These are phyloP conservation scores for Blastocystis sp. DNA, from an alignment of 352 stramenopile species.

Conservation along the genomic window DNA sequence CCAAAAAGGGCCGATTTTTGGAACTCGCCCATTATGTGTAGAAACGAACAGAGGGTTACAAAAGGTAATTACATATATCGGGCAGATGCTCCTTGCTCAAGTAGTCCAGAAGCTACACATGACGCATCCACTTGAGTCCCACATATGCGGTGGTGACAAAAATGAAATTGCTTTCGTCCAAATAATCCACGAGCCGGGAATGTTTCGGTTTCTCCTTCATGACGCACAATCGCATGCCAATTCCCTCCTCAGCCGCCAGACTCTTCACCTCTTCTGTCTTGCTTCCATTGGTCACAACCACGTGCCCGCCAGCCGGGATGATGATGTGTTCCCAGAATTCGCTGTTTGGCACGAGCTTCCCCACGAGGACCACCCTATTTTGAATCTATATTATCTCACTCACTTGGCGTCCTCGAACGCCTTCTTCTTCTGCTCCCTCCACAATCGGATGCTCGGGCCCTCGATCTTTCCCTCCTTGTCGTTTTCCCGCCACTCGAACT, in stretches of 20 bases:
- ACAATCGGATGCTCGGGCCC: constrained; percentile 2
- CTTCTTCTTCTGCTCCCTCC: neutral
- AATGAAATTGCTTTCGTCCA: neutral
- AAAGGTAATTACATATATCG: constrained; percentile 15
- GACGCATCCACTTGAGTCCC: neutral
- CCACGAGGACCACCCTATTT: constrained; percentile 45
- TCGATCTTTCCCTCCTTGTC: constrained; percentile 38
- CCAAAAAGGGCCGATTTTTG: neutral
- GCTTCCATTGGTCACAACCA: constrained; percentile 2
- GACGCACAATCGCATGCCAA: constrained; percentile 6
- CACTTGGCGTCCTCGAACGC: constrained; percentile 30
- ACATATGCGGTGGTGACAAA: constrained; percentile 39
- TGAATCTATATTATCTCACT: neutral
- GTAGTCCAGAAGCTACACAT: constrained; percentile 42
- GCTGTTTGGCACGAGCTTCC: neutral
- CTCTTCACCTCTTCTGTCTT: constrained; percentile 9
- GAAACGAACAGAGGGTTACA: constrained; percentile 1
- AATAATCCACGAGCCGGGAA: neutral
- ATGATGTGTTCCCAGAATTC: constrained; percentile 40
- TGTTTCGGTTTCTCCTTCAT: neutral
- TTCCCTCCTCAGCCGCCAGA: neutral
- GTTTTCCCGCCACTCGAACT: constrained; percentile 23
- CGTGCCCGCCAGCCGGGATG: neutral
- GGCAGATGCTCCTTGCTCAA: constrained; percentile 46
- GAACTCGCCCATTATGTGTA: too few species aligned